These are phyloP conservation scores for Botryotinia calthae DNA, from an alignment of 2,329 filamentous ascomycete species.

Conservation along the genomic window DNA sequence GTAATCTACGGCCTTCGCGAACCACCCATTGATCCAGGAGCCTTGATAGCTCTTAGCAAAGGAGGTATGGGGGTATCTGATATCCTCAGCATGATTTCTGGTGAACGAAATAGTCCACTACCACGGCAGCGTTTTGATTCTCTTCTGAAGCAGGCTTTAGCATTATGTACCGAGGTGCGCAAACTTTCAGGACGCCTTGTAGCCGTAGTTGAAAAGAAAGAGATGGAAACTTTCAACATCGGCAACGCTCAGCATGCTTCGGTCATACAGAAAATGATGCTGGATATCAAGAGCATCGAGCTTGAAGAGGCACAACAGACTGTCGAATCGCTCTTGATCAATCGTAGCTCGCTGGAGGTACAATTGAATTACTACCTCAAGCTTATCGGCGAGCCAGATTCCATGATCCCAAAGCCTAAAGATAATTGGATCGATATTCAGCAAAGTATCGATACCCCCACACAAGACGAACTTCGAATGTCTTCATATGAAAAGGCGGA, in stretches of 20 bases:
- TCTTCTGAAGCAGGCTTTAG: not conserved
- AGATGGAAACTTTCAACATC: not conserved
- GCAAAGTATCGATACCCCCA: not conserved
- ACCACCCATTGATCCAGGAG: not conserved
- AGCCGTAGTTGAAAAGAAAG: not conserved
- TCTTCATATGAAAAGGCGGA: slow-evolving; percentile 1
- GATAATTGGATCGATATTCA: not conserved
- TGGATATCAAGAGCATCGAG: not conserved
- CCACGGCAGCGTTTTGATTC: not conserved
- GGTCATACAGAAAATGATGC: slow-evolving; percentile 10
- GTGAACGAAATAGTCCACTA: not conserved
- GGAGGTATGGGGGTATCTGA: not conserved
- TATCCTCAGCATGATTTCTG: not conserved
- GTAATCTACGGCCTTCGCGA: not conserved
- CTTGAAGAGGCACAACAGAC: slow-evolving; percentile 7
- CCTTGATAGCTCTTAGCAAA: not conserved
- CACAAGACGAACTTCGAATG: slow-evolving; percentile 9
- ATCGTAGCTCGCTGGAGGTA: not conserved
- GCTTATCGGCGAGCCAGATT: not conserved
- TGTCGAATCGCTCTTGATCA: not conserved
- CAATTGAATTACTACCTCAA: slow-evolving; percentile 8
- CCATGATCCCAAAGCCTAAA: not conserved
- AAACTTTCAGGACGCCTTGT: not conserved
- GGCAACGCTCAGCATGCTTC: not conserved
- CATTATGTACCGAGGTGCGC: not conserved